A percentile compares a stretch with the other conserved stretches of the same genome.
Evolutionary conservation across 768 basidiomycete species (phyloP).

Genomic region (Boletus tomentosulus): DNA sequence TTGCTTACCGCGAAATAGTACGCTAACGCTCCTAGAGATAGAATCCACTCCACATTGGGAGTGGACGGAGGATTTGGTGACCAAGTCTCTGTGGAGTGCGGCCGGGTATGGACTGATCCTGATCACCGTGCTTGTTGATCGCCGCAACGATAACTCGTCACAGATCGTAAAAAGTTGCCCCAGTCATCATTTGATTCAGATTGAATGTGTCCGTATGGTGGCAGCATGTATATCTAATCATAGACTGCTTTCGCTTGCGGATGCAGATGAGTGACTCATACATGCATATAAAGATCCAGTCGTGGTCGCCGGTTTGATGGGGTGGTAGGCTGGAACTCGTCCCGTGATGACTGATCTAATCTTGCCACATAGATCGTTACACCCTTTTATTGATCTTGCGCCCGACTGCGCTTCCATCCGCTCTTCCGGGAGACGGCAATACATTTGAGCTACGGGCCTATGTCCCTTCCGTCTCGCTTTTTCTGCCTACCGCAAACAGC

Average conservation of each 20-base stretch:
- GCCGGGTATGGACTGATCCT: conserved; percentile 87
- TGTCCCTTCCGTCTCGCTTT: conserved; percentile 39
- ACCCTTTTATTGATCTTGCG: conserved; percentile 83
- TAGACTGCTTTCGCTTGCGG: conserved; percentile 86
- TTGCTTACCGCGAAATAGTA: too few relatives aligned
- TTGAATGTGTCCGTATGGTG: not conserved
- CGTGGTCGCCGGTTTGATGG: conserved; percentile 91
- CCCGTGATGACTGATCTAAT: not conserved
- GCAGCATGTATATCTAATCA: conserved; percentile 90
- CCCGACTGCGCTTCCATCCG: conserved; percentile 48
- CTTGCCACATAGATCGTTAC: conserved; percentile 57
- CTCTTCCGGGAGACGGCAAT: conserved; percentile 31
- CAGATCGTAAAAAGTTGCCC: too few relatives aligned
- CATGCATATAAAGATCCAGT: conserved; percentile 94
- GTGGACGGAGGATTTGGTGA: conserved; percentile 96
- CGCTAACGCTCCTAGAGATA: too few relatives aligned
- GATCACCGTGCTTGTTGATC: conserved; percentile 86
- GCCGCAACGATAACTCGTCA: too few relatives aligned
- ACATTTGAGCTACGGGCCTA: conserved; percentile 62
- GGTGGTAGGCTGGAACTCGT: conserved; percentile 26
- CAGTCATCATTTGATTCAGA: too few relatives aligned
- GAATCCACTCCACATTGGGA: too few relatives aligned
- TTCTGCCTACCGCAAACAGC: not conserved
- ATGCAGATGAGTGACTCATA: conserved; percentile 94
- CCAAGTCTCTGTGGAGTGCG: conserved; percentile 95